These are phyloP conservation scores for Megacollybia marginata DNA, from an alignment of 768 basidiomycete genomes.

Conservation along the genomic window DNA sequence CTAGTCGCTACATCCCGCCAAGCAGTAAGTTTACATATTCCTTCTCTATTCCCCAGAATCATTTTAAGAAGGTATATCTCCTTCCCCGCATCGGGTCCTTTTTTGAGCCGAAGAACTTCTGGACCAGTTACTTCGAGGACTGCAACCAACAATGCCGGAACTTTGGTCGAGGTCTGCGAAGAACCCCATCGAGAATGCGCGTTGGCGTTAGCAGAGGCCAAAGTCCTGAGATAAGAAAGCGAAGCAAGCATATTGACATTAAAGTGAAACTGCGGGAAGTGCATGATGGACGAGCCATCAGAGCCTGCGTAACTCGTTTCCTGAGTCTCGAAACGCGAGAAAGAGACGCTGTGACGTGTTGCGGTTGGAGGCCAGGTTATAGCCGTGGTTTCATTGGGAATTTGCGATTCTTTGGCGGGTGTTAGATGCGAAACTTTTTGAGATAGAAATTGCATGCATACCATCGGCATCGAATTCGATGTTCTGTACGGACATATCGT, in stretches of 20 bases:
- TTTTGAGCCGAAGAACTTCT: constrained; percentile 58
- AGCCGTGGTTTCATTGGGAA: constrained; percentile 37
- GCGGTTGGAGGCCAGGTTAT: constrained; percentile 55
- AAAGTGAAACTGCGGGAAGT: constrained; percentile 72
- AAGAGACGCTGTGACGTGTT: constrained; percentile 8
- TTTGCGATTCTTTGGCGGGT: constrained; percentile 3
- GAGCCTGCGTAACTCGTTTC: constrained; percentile 46
- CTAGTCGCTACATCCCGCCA: constrained; percentile 72
- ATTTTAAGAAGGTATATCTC: constrained; percentile 63
- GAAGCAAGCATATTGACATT: constrained; percentile 52
- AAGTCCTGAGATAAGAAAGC: constrained; percentile 26
- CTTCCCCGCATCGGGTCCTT: constrained; percentile 62
- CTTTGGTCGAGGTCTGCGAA: constrained; percentile 18
- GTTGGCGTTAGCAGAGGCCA: constrained; percentile 20
- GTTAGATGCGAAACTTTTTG: not conserved
- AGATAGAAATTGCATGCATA: not conserved
- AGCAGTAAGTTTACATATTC: constrained; percentile 66
- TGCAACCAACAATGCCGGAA: constrained; percentile 55
- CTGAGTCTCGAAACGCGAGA: constrained; percentile 17
- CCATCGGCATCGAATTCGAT: constrained; percentile 13
- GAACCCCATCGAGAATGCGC: constrained; percentile 12
- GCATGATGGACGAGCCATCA: constrained; percentile 62
- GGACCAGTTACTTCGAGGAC: constrained; percentile 75
- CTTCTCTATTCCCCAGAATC: constrained; percentile 68
- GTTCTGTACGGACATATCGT: constrained; percentile 8